A percentile compares a stretch with the other conserved stretches of the same genome.
Conservation (phyloP, 768 basidiomycete genomes). For the Hemileccinum impolitum region DNA sequence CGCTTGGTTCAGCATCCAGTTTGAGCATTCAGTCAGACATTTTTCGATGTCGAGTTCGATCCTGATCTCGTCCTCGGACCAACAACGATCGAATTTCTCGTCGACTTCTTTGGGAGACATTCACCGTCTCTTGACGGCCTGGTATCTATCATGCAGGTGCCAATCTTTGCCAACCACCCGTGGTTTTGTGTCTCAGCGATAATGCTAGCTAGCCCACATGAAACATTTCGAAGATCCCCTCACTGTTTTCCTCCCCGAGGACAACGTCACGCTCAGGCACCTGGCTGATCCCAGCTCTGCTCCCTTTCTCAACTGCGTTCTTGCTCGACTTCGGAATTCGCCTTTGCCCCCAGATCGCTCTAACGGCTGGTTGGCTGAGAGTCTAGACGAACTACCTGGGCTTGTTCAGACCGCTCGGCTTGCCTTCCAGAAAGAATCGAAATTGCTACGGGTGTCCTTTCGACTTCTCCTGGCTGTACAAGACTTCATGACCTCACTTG, state of each 20-base stretch:
- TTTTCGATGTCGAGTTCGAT: slow-evolving; percentile 61
- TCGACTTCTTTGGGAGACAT: slow-evolving; percentile 55
- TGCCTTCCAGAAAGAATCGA: slow-evolving; percentile 31
- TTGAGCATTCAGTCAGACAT: slow-evolving; percentile 40
- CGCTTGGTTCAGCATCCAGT: not conserved
- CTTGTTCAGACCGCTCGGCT: slow-evolving; percentile 38
- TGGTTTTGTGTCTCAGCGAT: not conserved
- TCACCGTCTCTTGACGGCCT: slow-evolving; percentile 55
- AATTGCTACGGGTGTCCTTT: slow-evolving; percentile 46
- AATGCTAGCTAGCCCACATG: slow-evolving; percentile 53
- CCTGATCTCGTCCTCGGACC: slow-evolving; percentile 64
- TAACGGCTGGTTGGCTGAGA: slow-evolving; percentile 24
- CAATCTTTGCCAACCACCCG: not conserved
- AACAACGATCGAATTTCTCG: slow-evolving; percentile 47
- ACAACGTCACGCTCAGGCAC: slow-evolving; percentile 1
- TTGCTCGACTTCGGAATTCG: slow-evolving; percentile 33
- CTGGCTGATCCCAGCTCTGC: slow-evolving; percentile 21
- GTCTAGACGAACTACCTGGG: slow-evolving; percentile 31
- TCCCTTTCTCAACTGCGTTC: slow-evolving; percentile 37
- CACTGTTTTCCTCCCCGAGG: slow-evolving; percentile 29
- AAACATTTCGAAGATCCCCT: slow-evolving; percentile 71
- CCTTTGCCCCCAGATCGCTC: slow-evolving; percentile 14
- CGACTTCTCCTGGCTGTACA: slow-evolving; percentile 43
- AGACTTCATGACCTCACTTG: slow-evolving; percentile 40
- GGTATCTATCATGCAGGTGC: slow-evolving; percentile 60